A percentile compares a stretch with the other conserved stretches of the same genome.
These are phyloP conservation scores for Fomitopsis serialis DNA, from an alignment of 768 basidiomycete species.

Conservation along the genomic window DNA sequence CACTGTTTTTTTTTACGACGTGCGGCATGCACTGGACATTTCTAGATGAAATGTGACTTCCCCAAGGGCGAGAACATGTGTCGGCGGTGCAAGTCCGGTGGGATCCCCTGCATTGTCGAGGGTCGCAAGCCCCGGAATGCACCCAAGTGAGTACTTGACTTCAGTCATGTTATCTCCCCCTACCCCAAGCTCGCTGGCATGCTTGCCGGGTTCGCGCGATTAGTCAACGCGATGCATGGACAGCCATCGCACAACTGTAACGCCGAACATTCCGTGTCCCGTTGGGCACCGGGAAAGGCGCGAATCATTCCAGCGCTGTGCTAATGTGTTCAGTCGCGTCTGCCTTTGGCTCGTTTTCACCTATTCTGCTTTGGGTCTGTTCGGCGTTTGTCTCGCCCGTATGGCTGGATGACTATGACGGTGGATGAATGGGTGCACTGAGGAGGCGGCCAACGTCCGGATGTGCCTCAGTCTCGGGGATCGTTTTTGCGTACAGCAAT, in stretches of 20 bases:
- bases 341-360: too few species aligned
- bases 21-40: background rate
- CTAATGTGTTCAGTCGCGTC: too few species aligned
- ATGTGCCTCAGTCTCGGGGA: background rate
- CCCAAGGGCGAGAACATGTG: constrained; percentile 70
- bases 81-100: constrained; percentile 65
- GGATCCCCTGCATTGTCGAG: constrained; percentile 79
- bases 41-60: constrained; percentile 84
- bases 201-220: too few species aligned
- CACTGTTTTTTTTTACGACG: background rate
- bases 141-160: constrained; percentile 63
- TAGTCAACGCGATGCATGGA: too few species aligned
- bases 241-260: too few species aligned
- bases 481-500: background rate
- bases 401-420: background rate
- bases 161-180: background rate
- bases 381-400: background rate
- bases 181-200: too few species aligned
- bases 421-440: background rate
- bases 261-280: too few species aligned
- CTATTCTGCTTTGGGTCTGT: background rate
- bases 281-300: background rate
- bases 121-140: constrained; percentile 73
- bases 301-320: background rate
- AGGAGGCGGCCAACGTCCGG: background rate